phyloP scores from a whole-genome alignment of 805 yeast species.

The Kodamaea sagamina region DNA sequence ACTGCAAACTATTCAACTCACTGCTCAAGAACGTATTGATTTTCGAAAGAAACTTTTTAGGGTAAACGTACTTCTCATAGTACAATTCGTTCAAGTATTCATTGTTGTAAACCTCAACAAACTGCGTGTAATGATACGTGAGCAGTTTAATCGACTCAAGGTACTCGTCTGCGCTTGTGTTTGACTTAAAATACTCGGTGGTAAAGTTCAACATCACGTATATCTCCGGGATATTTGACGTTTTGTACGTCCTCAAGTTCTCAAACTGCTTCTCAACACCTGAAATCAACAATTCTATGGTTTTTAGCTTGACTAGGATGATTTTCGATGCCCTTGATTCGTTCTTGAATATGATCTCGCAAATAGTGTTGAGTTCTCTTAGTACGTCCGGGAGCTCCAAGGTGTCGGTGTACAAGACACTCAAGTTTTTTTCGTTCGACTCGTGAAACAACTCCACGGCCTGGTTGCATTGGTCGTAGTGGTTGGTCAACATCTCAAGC shows the following conservation, averaged over 20 bases:
- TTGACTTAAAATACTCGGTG: constrained; percentile 9
- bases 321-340: constrained; percentile 31
- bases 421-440: constrained; percentile 25
- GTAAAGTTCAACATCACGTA: constrained; percentile 9
- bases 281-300: constrained; percentile 16
- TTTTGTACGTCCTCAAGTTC: constrained; percentile 25
- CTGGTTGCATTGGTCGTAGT: constrained; percentile 74
- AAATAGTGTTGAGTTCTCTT: constrained; percentile 42
- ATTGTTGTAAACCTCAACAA: constrained; percentile 33
- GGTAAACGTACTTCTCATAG: constrained; percentile 41
- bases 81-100: constrained; percentile 41
- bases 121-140: constrained; percentile 38
- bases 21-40: constrained; percentile 38
- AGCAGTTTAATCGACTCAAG: constrained; percentile 32
- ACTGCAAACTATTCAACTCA: constrained; percentile 32
- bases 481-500: constrained; percentile 71
- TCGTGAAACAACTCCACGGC: constrained; percentile 44
- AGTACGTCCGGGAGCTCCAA: constrained; percentile 59
- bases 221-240: constrained; percentile 27
- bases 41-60: constrained; percentile 33
- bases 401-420: constrained; percentile 54
- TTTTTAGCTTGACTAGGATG: not conserved
- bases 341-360: constrained; percentile 38
- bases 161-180: constrained; percentile 17
- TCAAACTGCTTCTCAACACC: constrained; percentile 20